A percentile compares a stretch with the other conserved stretches of the same genome.
phyloP scores from a whole-genome alignment of 306 rosid genomes.

The Canavalia gladiata region DNA sequence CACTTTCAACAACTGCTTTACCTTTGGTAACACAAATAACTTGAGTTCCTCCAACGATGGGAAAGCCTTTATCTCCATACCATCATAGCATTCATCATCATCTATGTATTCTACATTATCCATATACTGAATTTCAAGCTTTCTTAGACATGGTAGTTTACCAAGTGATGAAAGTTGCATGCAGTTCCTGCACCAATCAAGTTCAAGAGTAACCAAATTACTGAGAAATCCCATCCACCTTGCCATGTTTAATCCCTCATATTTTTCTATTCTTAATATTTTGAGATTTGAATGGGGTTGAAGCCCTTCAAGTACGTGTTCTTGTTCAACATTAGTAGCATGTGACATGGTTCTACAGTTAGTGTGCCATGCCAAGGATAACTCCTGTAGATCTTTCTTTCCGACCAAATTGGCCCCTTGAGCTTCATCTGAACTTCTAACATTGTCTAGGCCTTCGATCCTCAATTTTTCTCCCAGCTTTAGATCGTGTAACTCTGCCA shows the following conservation, averaged over 20 bases:
- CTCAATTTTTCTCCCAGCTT: neutral
- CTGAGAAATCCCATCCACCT: neutral
- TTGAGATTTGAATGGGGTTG: neutral
- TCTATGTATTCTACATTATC: neutral
- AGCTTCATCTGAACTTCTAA: neutral
- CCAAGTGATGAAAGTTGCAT: neutral
- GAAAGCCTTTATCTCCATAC: neutral
- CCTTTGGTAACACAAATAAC: neutral
- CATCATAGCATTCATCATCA: neutral
- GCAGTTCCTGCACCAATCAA: neutral
- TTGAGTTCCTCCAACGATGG: slow-evolving; percentile 2
- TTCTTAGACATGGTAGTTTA: neutral
- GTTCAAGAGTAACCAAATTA: neutral
- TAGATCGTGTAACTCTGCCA: neutral
- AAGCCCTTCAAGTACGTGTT: neutral
- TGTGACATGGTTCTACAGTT: no score
- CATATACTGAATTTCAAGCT: neutral
- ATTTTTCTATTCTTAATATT: accelerated
- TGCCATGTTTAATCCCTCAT: neutral
- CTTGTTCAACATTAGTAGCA: neutral
- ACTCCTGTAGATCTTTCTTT: neutral
- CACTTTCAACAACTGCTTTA: slow-evolving; percentile 22
- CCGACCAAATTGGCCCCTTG: neutral
- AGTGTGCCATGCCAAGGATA: neutral
- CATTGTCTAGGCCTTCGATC: neutral